These are phyloP conservation scores for Stentor roeselii DNA, from an alignment of 73 alveolate genomes.

Conservation along the genomic window DNA sequence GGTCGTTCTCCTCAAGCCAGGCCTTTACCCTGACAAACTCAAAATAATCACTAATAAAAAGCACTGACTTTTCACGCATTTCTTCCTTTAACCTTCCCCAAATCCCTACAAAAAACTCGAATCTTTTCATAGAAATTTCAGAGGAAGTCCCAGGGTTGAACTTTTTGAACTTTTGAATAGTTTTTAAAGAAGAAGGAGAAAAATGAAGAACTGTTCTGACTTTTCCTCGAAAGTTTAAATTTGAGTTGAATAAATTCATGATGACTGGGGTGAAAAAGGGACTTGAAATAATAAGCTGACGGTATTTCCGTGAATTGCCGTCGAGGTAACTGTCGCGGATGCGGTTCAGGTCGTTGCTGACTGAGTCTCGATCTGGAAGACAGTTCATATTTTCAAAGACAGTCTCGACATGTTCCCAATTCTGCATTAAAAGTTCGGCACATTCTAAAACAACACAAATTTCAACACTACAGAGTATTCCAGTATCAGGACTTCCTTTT, in stretches of 20 bases:
- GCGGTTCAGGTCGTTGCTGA: constrained; percentile 4
- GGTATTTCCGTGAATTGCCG: not conserved
- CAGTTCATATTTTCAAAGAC: constrained; percentile 6
- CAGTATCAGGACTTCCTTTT: not conserved
- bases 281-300: not conserved
- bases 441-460: not conserved
- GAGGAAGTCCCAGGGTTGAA: not conserved
- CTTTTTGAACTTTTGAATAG: constrained; percentile 9
- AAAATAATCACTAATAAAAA: not conserved
- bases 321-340: not conserved
- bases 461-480: not conserved
- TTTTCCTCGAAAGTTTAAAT: not conserved
- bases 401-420: constrained; percentile 17
- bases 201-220: not conserved
- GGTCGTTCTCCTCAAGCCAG: constrained; percentile 11
- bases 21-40: constrained; percentile 10
- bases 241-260: not conserved
- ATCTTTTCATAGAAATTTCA: not conserved
- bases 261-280: not conserved
- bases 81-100: constrained; percentile 14
- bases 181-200: not conserved
- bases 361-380: constrained; percentile 15
- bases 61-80: not conserved
- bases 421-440: not conserved
- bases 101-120: not conserved